Evolutionary conservation across 768 basidiomycete species (phyloP).

Genomic region (Hypsizygus marmoreus): DNA sequence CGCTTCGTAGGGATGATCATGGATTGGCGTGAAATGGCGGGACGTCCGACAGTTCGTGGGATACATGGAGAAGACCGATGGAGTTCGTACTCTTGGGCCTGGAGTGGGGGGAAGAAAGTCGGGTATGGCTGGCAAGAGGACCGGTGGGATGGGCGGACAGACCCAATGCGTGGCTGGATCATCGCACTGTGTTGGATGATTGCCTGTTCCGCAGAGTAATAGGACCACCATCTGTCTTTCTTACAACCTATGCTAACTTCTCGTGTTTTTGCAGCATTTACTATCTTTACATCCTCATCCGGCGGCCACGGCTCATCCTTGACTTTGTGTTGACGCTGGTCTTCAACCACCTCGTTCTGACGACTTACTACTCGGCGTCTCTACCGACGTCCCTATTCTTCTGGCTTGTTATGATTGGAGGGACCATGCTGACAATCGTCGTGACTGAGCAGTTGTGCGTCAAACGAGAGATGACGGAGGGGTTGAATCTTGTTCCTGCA

Average conservation of each 20-base stretch:
- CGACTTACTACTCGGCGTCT: conserved; percentile 86
- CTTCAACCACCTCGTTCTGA: conserved; percentile 90
- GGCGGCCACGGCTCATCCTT: conserved; percentile 90
- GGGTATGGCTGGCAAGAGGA: conserved; percentile 57
- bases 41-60: conserved; percentile 72
- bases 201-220: conserved; percentile 85
- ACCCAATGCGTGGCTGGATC: conserved; percentile 87
- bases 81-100: conserved; percentile 69
- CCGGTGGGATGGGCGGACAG: conserved; percentile 68
- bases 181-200: conserved; percentile 86
- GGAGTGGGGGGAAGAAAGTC: conserved; percentile 80
- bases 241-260: neutral
- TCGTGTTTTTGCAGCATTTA: conserved; percentile 50
- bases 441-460: conserved; percentile 92
- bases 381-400: conserved; percentile 91
- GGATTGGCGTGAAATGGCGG: conserved; percentile 98
- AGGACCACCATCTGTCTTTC: conserved; percentile 22
- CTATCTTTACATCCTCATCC: conserved; percentile 84
- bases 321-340: conserved; percentile 91
- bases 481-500: conserved; percentile 55
- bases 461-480: conserved; percentile 86
- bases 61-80: conserved; percentile 66
- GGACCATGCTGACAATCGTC: conserved; percentile 74
- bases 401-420: conserved; percentile 78
- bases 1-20: conserved; percentile 74